Percentiles rank a stretch among this genome's conserved stretches.
phyloP scores from a whole-genome alignment of 352 stramenopile genomes.

The Globisporangium barbulae region DNA sequence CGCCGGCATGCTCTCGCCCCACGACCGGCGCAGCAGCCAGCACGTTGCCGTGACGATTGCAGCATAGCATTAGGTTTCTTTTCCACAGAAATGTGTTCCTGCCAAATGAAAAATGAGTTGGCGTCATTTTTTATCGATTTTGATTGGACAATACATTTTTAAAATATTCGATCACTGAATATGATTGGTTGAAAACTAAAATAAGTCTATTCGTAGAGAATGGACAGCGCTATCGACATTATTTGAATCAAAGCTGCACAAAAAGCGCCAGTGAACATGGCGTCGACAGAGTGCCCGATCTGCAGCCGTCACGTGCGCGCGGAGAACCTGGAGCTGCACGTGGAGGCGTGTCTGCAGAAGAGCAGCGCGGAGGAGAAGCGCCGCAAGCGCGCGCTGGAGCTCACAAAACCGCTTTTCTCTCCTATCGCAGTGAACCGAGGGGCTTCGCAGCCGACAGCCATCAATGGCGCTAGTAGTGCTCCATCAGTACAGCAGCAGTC shows the following conservation, averaged over 20 bases:
- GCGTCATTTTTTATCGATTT: neutral
- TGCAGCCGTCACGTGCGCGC: constrained; percentile 71
- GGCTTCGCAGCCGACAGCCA: neutral
- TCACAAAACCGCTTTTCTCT: constrained; percentile 17
- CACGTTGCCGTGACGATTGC: constrained; percentile 6
- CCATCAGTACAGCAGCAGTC: neutral
- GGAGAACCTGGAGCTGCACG: constrained; percentile 73
- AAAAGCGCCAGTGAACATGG: constrained; percentile 17
- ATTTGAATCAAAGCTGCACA: neutral
- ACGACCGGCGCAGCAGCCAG: neutral
- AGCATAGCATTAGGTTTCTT: constrained; percentile 1
- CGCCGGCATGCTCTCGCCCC: neutral
- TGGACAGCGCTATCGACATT: neutral
- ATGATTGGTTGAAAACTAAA: neutral
- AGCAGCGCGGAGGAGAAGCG: constrained; percentile 24
- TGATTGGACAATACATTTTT: neutral
- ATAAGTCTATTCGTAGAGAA: neutral
- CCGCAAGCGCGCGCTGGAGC: constrained; percentile 13
- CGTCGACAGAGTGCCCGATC: constrained; percentile 57
- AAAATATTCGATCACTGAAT: neutral
- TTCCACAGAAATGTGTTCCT: neutral
- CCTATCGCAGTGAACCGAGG: neutral
- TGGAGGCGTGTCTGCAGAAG: constrained; percentile 55
- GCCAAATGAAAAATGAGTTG: neutral
- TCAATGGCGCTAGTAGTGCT: neutral